Evolutionary conservation across 257 asterid genomes (phyloP).

Genomic region (Solanum chmielewskii): DNA sequence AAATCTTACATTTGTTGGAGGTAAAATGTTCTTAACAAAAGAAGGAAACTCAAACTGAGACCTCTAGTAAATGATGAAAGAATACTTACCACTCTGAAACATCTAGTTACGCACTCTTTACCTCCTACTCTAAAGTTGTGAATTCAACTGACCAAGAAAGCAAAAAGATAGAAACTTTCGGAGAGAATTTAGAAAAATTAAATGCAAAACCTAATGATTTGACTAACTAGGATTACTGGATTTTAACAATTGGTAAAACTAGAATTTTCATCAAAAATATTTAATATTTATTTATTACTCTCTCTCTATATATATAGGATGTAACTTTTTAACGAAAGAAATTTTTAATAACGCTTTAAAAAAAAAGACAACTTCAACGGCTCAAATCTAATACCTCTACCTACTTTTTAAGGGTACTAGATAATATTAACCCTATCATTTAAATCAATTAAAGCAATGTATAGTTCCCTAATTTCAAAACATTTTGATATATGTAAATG

Average conservation of each 20-base stretch:
- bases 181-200: neutral
- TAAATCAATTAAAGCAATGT: neutral
- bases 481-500: neutral
- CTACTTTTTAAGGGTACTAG: neutral
- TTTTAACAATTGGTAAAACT: neutral
- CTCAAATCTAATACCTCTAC: neutral
- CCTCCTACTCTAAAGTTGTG: neutral
- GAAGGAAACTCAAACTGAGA: neutral
- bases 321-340: neutral
- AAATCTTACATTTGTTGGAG: neutral
- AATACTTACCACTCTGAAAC: neutral
- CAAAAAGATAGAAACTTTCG: neutral
- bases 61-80: neutral
- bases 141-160: neutral
- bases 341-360: neutral
- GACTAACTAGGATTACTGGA: neutral
- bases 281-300: neutral
- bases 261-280: neutral
- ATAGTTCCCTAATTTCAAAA: neutral
- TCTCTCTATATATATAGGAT: neutral
- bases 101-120: neutral
- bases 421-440: neutral
- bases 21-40: neutral
- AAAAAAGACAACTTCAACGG: accelerated
- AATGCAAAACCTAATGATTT: neutral